Conservation (phyloP, 768 basidiomycete species). For the Boletellus emodensis region DNA sequence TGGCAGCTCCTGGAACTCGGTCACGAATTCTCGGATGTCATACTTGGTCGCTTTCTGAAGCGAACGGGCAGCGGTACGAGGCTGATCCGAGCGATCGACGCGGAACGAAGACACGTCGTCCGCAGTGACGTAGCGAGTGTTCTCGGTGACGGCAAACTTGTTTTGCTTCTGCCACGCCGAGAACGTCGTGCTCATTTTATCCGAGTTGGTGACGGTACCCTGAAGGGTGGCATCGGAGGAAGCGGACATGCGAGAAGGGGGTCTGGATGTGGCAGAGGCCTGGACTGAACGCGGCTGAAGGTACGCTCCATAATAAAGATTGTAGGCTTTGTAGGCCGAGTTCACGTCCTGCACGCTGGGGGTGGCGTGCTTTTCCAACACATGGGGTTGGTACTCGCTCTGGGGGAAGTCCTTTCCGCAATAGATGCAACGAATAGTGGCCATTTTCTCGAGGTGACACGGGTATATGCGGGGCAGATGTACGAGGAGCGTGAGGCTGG, state of each 20-base stretch:
- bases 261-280: not conserved
- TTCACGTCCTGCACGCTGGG: slow-evolving; percentile 8
- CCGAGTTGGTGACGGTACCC: not conserved
- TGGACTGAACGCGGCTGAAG: not conserved
- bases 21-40: slow-evolving; percentile 20
- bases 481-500: not conserved
- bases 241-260: not conserved
- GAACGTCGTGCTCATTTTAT: slow-evolving; percentile 15
- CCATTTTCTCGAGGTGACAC: not conserved
- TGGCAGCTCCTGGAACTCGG: slow-evolving; percentile 9
- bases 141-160: slow-evolving; percentile 4
- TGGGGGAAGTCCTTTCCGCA: slow-evolving; percentile 10
- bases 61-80: slow-evolving; percentile 14
- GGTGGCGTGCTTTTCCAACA: slow-evolving; percentile 7
- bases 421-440: slow-evolving; percentile 8
- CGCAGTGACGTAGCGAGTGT: slow-evolving; percentile 12
- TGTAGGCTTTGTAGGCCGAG: slow-evolving; percentile 3
- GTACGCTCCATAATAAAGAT: not conserved
- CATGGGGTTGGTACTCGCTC: slow-evolving; percentile 8
- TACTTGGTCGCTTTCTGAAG: slow-evolving; percentile 22
- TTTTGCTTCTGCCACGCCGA: slow-evolving; percentile 18
- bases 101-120: slow-evolving; percentile 25
- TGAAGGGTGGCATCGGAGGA: slow-evolving; percentile 2
- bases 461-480: not conserved
- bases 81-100: slow-evolving; percentile 23